phyloP scores from a whole-genome alignment of 495 filamentous ascomycete genomes.

The Parachaetomium inaequale region DNA sequence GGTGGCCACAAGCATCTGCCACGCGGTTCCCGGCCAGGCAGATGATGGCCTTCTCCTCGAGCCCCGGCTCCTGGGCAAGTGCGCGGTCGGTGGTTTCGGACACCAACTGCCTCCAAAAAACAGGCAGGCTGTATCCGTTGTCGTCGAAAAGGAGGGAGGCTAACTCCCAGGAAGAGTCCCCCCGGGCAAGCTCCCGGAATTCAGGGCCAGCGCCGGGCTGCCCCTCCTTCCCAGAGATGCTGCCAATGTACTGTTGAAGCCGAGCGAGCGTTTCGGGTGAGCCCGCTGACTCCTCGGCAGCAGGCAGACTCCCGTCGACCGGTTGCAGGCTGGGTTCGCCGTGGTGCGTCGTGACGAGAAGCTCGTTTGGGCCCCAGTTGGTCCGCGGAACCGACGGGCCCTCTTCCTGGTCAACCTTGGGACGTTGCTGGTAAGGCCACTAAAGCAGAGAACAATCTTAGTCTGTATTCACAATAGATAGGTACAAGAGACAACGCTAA shows the following conservation, averaged over 20 bases:
- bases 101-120: slow-evolving; percentile 64
- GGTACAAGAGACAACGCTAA: slow-evolving; percentile 32
- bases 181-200: slow-evolving; percentile 41
- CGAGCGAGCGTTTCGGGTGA: slow-evolving; percentile 21
- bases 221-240: slow-evolving; percentile 17
- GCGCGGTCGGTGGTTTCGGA: slow-evolving; percentile 50
- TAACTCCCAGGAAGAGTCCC: slow-evolving; percentile 68
- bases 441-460: slow-evolving; percentile 51
- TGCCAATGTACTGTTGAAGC: slow-evolving; percentile 34
- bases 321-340: slow-evolving; percentile 26
- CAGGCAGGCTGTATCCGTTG: slow-evolving; percentile 51
- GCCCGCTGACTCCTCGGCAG: slow-evolving; percentile 8
- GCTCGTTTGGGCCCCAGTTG: slow-evolving; percentile 72
- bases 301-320: slow-evolving; percentile 16
- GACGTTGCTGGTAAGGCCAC: slow-evolving; percentile 81
- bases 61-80: slow-evolving; percentile 47
- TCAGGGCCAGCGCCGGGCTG: slow-evolving; percentile 21
- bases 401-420: slow-evolving; percentile 59
- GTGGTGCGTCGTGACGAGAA: slow-evolving; percentile 58
- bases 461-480: slow-evolving; percentile 36
- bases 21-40: slow-evolving; percentile 73
- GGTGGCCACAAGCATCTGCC: slow-evolving; percentile 71
- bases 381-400: slow-evolving; percentile 63
- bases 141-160: slow-evolving; percentile 86
- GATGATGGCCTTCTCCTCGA: slow-evolving; percentile 81